A percentile compares a stretch with the other conserved stretches of the same genome.
These are phyloP conservation scores for Isoetes taiwanensis DNA, from an alignment of 75 land plant species.

Conservation along the genomic window DNA sequence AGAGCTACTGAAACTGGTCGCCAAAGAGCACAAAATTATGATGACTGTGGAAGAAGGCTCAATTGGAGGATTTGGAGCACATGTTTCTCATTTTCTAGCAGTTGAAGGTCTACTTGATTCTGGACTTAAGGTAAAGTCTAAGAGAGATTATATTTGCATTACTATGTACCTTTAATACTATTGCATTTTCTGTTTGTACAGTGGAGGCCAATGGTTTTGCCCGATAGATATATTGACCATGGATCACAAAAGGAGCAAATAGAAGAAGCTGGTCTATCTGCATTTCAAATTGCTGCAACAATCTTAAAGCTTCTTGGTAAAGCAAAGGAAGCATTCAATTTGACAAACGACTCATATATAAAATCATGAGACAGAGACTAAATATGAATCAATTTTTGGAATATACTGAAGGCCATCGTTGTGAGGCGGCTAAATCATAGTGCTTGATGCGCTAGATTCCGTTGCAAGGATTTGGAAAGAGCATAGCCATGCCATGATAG, in stretches of 20 bases:
- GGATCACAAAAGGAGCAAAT: slow-evolving; percentile 33
- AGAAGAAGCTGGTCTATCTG: slow-evolving; percentile 26
- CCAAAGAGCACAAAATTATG: slow-evolving; percentile 29
- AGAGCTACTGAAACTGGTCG: slow-evolving; percentile 24
- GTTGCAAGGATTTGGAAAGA: too few relatives aligned
- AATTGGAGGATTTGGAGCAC: slow-evolving; percentile 42
- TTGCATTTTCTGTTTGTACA: slow-evolving; percentile 16
- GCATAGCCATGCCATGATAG: too few relatives aligned
- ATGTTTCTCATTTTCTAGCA: slow-evolving; percentile 36
- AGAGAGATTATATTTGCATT: too few relatives aligned
- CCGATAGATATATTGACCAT: slow-evolving; percentile 40
- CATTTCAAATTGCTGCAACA: slow-evolving; percentile 30
- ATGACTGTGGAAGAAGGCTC: slow-evolving; percentile 45
- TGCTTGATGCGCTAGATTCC: too few relatives aligned
- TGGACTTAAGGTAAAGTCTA: slow-evolving; percentile 32
- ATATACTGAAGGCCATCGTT: too few relatives aligned
- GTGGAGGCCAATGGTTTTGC: slow-evolving; percentile 40
- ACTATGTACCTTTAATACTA: neutral
- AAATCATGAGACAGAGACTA: too few relatives aligned
- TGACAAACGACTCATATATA: too few relatives aligned
- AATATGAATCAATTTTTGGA: too few relatives aligned
- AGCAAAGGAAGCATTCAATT: slow-evolving; percentile 46
- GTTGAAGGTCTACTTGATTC: slow-evolving; percentile 38
- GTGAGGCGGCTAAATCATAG: too few relatives aligned
- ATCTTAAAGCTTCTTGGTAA: slow-evolving; percentile 38